These are phyloP conservation scores for Rhodotorula sp. DNA, from an alignment of 1,284 basidiomycete species.

Conservation along the genomic window DNA sequence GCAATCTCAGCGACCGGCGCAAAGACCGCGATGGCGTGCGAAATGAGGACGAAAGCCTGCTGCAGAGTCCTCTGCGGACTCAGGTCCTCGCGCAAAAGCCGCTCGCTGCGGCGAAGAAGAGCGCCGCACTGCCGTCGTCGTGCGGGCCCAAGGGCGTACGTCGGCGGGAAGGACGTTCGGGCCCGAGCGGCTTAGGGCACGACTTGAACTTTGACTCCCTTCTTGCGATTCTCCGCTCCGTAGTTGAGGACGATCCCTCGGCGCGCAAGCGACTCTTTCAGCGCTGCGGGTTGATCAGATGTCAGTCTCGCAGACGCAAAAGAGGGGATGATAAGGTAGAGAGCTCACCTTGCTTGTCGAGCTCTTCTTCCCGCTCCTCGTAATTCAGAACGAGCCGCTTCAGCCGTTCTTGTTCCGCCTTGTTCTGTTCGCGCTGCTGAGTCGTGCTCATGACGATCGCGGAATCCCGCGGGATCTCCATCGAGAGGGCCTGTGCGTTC, in stretches of 20 bases:
- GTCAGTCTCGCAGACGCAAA: neutral
- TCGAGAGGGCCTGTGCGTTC: slow-evolving; percentile 64
- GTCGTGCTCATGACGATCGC: slow-evolving; percentile 83
- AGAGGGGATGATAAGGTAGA: neutral
- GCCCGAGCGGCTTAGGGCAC: slow-evolving; percentile 10
- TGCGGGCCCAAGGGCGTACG: too few species aligned
- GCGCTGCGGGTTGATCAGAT: slow-evolving; percentile 3
- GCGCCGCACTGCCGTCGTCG: too few species aligned
- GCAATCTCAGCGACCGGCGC: too few species aligned
- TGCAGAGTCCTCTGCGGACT: too few species aligned
- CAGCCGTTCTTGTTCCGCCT: slow-evolving; percentile 89
- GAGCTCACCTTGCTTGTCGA: slow-evolving; percentile 38
- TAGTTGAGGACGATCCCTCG: slow-evolving; percentile 36
- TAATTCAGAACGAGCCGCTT: slow-evolving; percentile 75
- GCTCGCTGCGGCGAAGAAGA: too few species aligned
- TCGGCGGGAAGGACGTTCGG: neutral
- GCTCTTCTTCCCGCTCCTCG: slow-evolving; percentile 45
- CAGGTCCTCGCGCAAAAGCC: too few species aligned
- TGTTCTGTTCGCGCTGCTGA: slow-evolving; percentile 83
- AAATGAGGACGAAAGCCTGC: too few species aligned
- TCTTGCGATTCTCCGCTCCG: slow-evolving; percentile 23
- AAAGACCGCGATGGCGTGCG: too few species aligned
- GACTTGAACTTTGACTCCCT: slow-evolving; percentile 23
- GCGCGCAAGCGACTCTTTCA: slow-evolving; percentile 32
- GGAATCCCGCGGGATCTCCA: slow-evolving; percentile 82